Evolutionary conservation across 371 early-diverging fungal genomes (phyloP).

Genomic region (Smittium mucronatum): DNA sequence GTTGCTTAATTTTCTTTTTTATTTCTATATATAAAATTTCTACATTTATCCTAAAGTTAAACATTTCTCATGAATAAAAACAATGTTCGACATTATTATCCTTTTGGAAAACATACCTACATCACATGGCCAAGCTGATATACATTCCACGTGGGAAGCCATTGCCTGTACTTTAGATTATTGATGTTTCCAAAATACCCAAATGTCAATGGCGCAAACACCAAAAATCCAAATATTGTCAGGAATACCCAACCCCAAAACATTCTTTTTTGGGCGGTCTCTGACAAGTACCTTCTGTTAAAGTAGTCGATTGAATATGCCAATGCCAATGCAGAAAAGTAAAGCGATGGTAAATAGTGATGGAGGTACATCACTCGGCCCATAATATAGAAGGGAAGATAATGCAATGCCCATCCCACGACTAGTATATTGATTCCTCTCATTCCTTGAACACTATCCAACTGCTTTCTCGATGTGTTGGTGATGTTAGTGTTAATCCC

Average conservation of each 20-base stretch:
- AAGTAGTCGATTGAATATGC: constrained; percentile 65
- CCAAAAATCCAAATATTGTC: constrained; percentile 44
- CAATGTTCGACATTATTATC: too few relatives aligned
- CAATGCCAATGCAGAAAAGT: constrained; percentile 76
- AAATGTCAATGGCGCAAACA: constrained; percentile 70
- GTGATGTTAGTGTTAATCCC: neutral
- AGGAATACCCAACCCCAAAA: constrained; percentile 35
- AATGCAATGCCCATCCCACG: constrained; percentile 92
- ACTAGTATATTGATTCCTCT: neutral
- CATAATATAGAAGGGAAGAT: constrained; percentile 94
- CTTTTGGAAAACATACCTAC: too few relatives aligned
- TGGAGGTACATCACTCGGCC: constrained; percentile 96
- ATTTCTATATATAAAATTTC: neutral
- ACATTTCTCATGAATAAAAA: neutral
- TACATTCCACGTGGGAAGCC: constrained; percentile 46
- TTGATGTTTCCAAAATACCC: constrained; percentile 62
- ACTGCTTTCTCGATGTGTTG: neutral
- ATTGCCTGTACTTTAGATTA: constrained; percentile 37
- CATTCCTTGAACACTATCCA: neutral
- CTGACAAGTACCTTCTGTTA: constrained; percentile 12
- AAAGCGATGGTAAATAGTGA: constrained; percentile 97
- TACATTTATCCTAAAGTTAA: too few relatives aligned
- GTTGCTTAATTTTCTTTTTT: neutral
- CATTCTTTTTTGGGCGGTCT: constrained; percentile 11
- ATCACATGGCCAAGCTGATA: constrained; percentile 15